Evolutionary conservation across 768 basidiomycete genomes (phyloP).

Genomic region (Pholiota microspora): DNA sequence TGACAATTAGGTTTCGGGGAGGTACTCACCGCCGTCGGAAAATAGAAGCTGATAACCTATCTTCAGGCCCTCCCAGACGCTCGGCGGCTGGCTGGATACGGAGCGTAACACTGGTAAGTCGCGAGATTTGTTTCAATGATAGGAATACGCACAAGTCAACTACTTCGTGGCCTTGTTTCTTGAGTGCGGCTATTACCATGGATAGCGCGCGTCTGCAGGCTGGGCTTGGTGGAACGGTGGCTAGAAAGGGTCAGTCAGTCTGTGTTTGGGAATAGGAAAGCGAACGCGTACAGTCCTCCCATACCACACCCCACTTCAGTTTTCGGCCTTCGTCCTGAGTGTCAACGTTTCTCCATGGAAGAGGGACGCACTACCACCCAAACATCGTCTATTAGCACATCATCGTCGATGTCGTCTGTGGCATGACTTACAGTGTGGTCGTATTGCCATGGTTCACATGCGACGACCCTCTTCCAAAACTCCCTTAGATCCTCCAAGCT

Average conservation of each 20-base stretch:
- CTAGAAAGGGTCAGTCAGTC: constrained; percentile 28
- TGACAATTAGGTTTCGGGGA: too few species aligned
- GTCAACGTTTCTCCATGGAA: constrained; percentile 48
- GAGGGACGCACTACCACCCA: constrained; percentile 41
- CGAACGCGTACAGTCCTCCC: constrained; percentile 44
- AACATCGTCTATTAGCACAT: neutral
- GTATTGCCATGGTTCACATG: constrained; percentile 64
- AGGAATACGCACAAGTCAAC: constrained; percentile 52
- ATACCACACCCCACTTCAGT: constrained; percentile 60
- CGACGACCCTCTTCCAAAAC: constrained; percentile 62
- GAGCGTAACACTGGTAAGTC: neutral
- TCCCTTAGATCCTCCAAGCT: constrained; percentile 62
- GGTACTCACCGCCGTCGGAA: constrained; percentile 49
- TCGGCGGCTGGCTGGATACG: constrained; percentile 37
- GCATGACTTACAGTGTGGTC: constrained; percentile 49
- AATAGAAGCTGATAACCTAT: constrained; percentile 56
- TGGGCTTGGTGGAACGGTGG: constrained; percentile 58
- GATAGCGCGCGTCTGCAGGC: constrained; percentile 59
- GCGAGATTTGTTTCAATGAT: neutral
- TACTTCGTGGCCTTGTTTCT: constrained; percentile 61
- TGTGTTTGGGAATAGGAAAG: neutral
- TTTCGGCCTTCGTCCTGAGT: constrained; percentile 46
- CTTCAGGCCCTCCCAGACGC: constrained; percentile 45
- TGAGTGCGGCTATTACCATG: constrained; percentile 49
- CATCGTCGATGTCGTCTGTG: neutral